Conservation (phyloP, 495 filamentous ascomycete genomes). For the Xylaria sp. region DNA sequence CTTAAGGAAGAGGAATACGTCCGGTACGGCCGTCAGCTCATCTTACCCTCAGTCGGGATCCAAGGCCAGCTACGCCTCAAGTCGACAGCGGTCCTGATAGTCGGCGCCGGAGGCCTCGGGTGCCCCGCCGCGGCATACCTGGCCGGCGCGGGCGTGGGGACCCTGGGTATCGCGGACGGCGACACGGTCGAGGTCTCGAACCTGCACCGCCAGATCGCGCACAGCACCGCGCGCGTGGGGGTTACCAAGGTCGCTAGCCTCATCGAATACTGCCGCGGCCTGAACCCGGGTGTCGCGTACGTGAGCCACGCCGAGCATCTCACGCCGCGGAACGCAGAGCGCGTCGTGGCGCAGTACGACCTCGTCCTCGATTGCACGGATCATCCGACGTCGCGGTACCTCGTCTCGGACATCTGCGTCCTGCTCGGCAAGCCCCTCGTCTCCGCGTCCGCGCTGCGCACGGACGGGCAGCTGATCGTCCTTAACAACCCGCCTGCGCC, state of each 20-base stretch:
- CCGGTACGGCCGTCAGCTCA: conserved; percentile 92
- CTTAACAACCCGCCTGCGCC: conserved; percentile 69
- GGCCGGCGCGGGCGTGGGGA: conserved; percentile 85
- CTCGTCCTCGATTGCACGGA: conserved; percentile 94
- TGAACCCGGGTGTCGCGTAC: conserved; percentile 75
- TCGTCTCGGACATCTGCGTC: conserved; percentile 90
- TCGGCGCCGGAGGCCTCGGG: conserved; percentile 92
- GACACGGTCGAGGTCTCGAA: conserved; percentile 90
- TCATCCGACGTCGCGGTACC: conserved; percentile 86
- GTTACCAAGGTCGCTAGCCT: conserved; percentile 83
- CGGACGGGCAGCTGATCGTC: conserved; percentile 88
- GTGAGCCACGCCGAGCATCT: conserved; percentile 66
- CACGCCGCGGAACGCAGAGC: conserved; percentile 66
- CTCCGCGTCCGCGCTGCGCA: conserved; percentile 84
- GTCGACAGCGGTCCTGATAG: conserved; percentile 72
- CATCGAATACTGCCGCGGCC: conserved; percentile 64
- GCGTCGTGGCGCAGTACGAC: conserved; percentile 73
- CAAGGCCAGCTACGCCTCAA: conserved; percentile 82
- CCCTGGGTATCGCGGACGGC: conserved; percentile 83
- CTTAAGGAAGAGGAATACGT: conserved; percentile 72
- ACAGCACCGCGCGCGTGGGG: conserved; percentile 74
- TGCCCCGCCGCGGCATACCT: conserved; percentile 92
- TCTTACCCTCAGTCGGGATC: conserved; percentile 83
- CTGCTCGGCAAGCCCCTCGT: conserved; percentile 80
- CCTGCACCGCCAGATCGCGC: conserved; percentile 89